phyloP scores from a whole-genome alignment of 2,329 filamentous ascomycete genomes.

The Neofusicoccum laricinum region DNA sequence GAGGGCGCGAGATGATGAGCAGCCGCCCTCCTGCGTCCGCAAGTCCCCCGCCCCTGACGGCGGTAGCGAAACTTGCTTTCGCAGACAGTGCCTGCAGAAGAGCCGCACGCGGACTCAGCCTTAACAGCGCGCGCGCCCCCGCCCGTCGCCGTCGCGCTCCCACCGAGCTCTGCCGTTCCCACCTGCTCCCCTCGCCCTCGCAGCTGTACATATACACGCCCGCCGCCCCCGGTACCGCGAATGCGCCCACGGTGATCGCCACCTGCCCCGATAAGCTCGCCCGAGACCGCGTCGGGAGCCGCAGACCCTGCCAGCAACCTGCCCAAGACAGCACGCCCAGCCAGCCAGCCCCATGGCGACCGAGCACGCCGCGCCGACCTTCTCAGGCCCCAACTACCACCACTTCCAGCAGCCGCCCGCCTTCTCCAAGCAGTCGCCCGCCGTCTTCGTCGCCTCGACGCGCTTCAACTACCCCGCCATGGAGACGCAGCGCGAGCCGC shows the following conservation, averaged over 20 bases:
- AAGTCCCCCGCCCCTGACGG: constrained; percentile 2
- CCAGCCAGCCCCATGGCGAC: constrained; percentile 3
- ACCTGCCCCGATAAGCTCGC: not conserved
- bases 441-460: constrained; percentile 6
- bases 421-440: constrained; percentile 1
- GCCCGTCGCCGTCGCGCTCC: not conserved
- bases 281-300: not conserved
- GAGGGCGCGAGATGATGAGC: not conserved
- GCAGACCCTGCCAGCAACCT: not conserved
- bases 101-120: constrained; percentile 10
- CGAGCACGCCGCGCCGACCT: not conserved
- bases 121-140: not conserved
- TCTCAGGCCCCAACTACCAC: not conserved
- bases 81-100: not conserved
- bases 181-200: not conserved
- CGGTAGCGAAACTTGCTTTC: constrained; percentile 13
- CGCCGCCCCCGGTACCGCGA: not conserved
- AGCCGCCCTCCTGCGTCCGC: not conserved
- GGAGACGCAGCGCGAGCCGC: not conserved
- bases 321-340: not conserved
- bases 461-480: constrained; percentile 12
- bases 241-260: constrained; percentile 5
- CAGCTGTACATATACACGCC: not conserved
- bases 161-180: not conserved
- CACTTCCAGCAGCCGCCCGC: not conserved